Conservation (phyloP, 2,329 filamentous ascomycete species). For the Rutstroemia sp. region DNA sequence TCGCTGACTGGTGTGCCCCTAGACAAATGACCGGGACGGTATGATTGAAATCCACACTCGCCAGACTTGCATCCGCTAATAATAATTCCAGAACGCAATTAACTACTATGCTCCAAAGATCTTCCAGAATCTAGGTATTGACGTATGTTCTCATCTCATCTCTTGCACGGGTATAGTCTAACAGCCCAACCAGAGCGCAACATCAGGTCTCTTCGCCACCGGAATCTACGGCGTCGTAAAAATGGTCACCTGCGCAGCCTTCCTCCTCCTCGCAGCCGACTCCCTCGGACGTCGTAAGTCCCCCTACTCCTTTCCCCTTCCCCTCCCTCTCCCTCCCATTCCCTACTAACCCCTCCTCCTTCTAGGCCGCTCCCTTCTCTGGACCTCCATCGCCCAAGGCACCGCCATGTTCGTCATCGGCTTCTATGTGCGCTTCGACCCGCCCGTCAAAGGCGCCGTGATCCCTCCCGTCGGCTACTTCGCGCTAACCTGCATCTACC, state of each 20-base stretch:
- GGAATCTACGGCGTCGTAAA: slow-evolving; percentile 70
- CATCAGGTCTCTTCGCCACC: slow-evolving; percentile 60
- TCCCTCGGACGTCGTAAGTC: slow-evolving; percentile 52
- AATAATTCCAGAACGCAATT: slow-evolving; percentile 33
- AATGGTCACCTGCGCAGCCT: slow-evolving; percentile 53
- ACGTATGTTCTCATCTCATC: slow-evolving; percentile 20
- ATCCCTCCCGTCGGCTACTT: slow-evolving; percentile 63
- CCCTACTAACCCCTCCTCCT: too few relatives aligned
- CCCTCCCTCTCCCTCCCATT: too few relatives aligned
- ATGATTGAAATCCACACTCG: too few relatives aligned
- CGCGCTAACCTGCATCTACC: slow-evolving; percentile 63
- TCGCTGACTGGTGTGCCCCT: too few relatives aligned
- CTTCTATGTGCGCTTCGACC: slow-evolving; percentile 58
- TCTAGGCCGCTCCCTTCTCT: slow-evolving; percentile 40
- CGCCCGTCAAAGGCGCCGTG: slow-evolving; percentile 43
- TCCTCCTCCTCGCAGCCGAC: slow-evolving; percentile 61
- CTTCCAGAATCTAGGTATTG: slow-evolving; percentile 57
- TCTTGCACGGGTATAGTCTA: too few relatives aligned
- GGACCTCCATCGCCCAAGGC: slow-evolving; percentile 56
- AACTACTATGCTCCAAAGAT: slow-evolving; percentile 56
- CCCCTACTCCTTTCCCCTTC: too few relatives aligned
- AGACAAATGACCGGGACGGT: slow-evolving; percentile 49
- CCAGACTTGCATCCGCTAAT: too few relatives aligned
- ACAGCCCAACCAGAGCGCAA: slow-evolving; percentile 27
- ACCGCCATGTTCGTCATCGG: slow-evolving; percentile 62